phyloP scores from a whole-genome alignment of 495 filamentous ascomycete species.

The Hypoxylon trugodes region DNA sequence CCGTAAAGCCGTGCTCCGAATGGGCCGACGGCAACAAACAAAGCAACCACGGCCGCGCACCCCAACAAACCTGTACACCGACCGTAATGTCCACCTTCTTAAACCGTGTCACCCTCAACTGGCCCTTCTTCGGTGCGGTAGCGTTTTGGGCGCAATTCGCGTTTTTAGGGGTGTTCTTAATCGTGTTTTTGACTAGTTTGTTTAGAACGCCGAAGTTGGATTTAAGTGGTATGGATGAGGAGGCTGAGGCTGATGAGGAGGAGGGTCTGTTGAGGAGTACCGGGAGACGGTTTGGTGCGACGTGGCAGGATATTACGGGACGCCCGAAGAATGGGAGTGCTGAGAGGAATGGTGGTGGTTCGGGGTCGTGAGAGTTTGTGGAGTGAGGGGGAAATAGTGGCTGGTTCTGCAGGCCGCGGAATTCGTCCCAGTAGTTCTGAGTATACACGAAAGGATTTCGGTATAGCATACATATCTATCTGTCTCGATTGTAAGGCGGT shows the following conservation, averaged over 20 bases:
- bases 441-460: not conserved
- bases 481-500: too few species aligned
- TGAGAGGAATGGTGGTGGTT: conserved; percentile 2
- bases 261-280: conserved; percentile 87
- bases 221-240: conserved; percentile 79
- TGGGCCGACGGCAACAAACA: conserved; percentile 62
- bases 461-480: not conserved
- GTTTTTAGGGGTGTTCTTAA: conserved; percentile 83
- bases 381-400: too few species aligned
- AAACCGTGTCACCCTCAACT: conserved; percentile 93
- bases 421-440: too few species aligned
- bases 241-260: conserved; percentile 93
- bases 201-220: conserved; percentile 82
- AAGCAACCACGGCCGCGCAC: conserved; percentile 54
- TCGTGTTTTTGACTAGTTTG: conserved; percentile 77
- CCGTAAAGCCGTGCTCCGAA: conserved; percentile 85
- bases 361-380: conserved; percentile 6
- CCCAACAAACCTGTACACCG: conserved; percentile 84
- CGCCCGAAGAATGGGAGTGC: conserved; percentile 31
- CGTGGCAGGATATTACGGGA: conserved; percentile 86
- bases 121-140: conserved; percentile 92
- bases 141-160: conserved; percentile 95
- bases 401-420: too few species aligned
- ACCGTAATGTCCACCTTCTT: conserved; percentile 90
- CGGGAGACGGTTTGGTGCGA: conserved; percentile 79